Evolutionary conservation across 345 rosid genomes (phyloP).

Genomic region (Euclidium syriacum): DNA sequence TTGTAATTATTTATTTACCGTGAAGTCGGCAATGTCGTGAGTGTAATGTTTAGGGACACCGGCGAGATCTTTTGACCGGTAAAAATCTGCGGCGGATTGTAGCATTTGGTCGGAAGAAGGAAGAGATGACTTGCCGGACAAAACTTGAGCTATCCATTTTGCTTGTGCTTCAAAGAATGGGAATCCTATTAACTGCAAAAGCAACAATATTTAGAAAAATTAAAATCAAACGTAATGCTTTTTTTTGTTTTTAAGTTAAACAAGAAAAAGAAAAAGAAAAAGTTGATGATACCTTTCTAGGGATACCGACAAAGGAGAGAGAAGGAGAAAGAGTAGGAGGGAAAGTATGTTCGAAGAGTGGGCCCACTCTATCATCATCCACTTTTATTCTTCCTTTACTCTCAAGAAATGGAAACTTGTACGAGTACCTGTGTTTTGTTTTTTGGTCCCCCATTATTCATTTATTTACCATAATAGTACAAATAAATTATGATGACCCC

Average conservation of each 20-base stretch:
- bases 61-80: constrained; percentile 55
- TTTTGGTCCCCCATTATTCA: not conserved
- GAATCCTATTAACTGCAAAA: constrained; percentile 73
- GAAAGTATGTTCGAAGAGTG: constrained; percentile 89
- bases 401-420: constrained; percentile 91
- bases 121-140: constrained; percentile 64
- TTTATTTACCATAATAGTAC: not conserved
- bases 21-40: constrained; percentile 68
- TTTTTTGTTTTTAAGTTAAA: not conserved
- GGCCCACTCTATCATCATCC: constrained; percentile 94
- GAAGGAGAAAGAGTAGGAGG: constrained; percentile 89
- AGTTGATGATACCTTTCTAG: constrained; percentile 58
- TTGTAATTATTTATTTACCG: constrained; percentile 30
- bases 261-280: not conserved
- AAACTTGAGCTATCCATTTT: constrained; percentile 81
- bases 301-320: constrained; percentile 83
- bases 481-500: not conserved
- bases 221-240: not conserved
- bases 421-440: constrained; percentile 55
- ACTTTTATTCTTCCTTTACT: constrained; percentile 81
- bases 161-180: constrained; percentile 97
- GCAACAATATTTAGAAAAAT: not conserved
- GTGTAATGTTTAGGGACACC: constrained; percentile 71
- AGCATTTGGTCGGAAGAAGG: constrained; percentile 81
- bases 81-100: constrained; percentile 55